These are phyloP conservation scores for Pseudisothecium myosuroides DNA, from an alignment of 225 moss, liverwort and hornwort genomes.

Conservation along the genomic window DNA sequence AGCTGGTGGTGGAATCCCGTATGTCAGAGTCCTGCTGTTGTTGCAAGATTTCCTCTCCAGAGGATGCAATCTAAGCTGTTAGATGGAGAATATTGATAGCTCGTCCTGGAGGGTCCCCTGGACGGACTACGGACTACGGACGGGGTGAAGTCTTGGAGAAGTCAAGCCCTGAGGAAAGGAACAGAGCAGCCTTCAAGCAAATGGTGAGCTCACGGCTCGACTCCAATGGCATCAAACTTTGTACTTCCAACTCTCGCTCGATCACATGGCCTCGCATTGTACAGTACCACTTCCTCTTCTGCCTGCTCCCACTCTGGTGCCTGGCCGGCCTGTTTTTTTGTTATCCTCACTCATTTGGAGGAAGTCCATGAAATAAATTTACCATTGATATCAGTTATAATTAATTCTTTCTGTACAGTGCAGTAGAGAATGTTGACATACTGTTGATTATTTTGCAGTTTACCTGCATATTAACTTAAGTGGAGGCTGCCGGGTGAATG, in stretches of 20 bases:
- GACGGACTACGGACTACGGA: no score
- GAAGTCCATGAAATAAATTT: neutral
- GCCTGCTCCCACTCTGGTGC: neutral
- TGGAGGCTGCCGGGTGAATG: neutral
- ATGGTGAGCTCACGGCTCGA: neutral
- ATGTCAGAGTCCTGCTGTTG: neutral
- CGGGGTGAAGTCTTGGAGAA: neutral
- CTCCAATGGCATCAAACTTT: neutral
- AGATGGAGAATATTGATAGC: neutral
- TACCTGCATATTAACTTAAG: neutral
- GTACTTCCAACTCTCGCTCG: neutral
- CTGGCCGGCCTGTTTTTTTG: neutral
- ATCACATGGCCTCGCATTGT: neutral
- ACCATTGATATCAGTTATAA: neutral
- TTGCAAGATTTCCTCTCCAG: neutral
- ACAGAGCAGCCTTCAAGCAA: neutral
- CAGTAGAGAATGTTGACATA: neutral
- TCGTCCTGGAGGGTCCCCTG: neutral
- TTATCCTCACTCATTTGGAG: neutral
- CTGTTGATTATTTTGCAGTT: neutral
- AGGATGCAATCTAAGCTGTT: constrained; percentile 10
- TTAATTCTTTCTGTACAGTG: neutral
- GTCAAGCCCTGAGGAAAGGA: neutral
- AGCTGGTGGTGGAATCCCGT: neutral
- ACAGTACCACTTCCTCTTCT: neutral